Base-by-base conservation (phyloP, 2,329 filamentous ascomycete species). In the Aureobasidium leucospermi region DNA sequence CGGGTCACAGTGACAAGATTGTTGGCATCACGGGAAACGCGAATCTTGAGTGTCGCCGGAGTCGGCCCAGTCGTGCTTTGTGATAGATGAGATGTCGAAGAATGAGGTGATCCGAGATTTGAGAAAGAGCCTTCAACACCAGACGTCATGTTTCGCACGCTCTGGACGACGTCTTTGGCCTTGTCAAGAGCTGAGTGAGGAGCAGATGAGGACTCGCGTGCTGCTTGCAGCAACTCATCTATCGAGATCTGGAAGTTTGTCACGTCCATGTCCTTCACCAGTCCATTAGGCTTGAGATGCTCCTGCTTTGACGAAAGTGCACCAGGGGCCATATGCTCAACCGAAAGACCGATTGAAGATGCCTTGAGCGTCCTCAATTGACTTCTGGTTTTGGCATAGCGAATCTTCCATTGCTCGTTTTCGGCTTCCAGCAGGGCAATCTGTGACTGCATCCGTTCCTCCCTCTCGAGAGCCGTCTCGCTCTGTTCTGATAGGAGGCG, bases 221-320 rank as follows among this genome's bases (percentile, higher is more conserved):
- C 90, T 42, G 81, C 83, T 64, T 87, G 87, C 38, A 99, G 79
- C 41, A 97, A 80, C 67, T 97, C 93, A 69, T 99, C 93, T 62
- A 99, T 89, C 23, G 91, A 84, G 62, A 97, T 87, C 73, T 99
- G 94, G 77, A 96, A 97, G 69, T 90, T 92, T 53, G 93, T 96
- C 65, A 99, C 85, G 70, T 96, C 89, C 11, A 96, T 83, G 73
- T 96, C 94, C 74, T 89, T 92, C 66, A 99, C 85, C 23, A 94
- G 73, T 6, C 94, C 94, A 39, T 53, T 41, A 1, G 36, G 38
- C 31, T 52, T 46, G 6, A 73, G 62, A 23, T 72, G 59, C 19
- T 62, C 57, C 11, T 81, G 23, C 83, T 81, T 64, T 94, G 86
- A 45, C 19, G 58, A 46, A 1, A 60, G 56, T 10, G 58, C 48